phyloP scores from a whole-genome alignment of 805 yeast species.

The Tetrapisispora taiwanensis region DNA sequence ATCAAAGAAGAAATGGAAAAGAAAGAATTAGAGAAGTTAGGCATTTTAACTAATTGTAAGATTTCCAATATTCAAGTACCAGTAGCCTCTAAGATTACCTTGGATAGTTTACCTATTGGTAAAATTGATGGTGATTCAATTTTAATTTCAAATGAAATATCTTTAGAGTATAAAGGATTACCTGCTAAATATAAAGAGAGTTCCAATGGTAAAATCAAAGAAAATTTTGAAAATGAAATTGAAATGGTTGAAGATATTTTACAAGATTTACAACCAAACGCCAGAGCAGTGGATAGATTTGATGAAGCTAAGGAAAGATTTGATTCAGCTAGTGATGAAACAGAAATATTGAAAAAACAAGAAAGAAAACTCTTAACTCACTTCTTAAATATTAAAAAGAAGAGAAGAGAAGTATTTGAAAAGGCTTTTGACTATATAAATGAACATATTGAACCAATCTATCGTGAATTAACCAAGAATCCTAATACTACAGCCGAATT shows the following conservation, averaged over 20 bases:
- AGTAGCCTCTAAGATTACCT: constrained; percentile 41
- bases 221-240: constrained; percentile 33
- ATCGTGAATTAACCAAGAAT: constrained; percentile 71
- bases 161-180: constrained; percentile 44
- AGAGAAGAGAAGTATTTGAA: constrained; percentile 55
- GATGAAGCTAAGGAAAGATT: constrained; percentile 55
- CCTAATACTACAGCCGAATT: constrained; percentile 48
- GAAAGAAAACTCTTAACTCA: constrained; percentile 46
- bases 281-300: constrained; percentile 68
- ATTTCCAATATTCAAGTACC: constrained; percentile 62
- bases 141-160: constrained; percentile 37
- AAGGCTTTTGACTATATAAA: constrained; percentile 72
- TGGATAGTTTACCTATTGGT: constrained; percentile 53
- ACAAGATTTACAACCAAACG: constrained; percentile 57
- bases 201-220: constrained; percentile 20
- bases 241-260: constrained; percentile 28
- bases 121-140: constrained; percentile 34
- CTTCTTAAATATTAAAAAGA: constrained; percentile 49
- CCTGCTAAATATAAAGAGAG: constrained; percentile 35
- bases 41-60: constrained; percentile 60
- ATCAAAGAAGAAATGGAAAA: constrained; percentile 47
- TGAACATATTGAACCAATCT: constrained; percentile 58
- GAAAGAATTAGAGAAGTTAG: constrained; percentile 44
- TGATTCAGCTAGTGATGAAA: constrained; percentile 53
- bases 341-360: constrained; percentile 46